Percentiles rank a stretch among this genome's conserved stretches.
Conservation (phyloP, 805 yeast genomes). For the Yarrowia porcina region DNA sequence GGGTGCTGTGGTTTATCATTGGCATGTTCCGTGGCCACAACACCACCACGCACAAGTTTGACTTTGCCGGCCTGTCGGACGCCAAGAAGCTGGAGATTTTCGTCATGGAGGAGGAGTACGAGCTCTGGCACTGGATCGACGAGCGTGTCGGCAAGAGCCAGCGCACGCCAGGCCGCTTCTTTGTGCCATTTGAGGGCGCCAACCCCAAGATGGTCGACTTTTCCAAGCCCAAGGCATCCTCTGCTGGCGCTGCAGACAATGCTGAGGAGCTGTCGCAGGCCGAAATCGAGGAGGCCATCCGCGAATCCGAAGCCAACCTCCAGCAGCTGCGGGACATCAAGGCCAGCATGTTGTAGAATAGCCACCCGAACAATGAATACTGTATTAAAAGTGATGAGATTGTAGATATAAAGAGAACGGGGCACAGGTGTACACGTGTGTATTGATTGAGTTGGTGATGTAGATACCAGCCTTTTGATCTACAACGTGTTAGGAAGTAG, state of each 20-base stretch:
- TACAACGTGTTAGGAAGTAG: too few species aligned
- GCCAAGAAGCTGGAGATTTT: conserved; percentile 31
- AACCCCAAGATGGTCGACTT: conserved; percentile 24
- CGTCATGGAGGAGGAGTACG: conserved; percentile 50
- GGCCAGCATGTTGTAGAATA: conserved; percentile 6
- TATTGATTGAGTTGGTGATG: too few species aligned
- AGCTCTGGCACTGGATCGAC: conserved; percentile 72
- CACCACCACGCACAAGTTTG: conserved; percentile 18
- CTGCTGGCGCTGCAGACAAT: background rate
- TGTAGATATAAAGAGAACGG: too few species aligned
- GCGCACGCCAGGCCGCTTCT: conserved; percentile 4
- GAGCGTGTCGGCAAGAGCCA: conserved; percentile 38
- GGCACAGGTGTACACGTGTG: too few species aligned
- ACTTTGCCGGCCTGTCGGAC: conserved; percentile 31
- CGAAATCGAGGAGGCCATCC: conserved; percentile 8
- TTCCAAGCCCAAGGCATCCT: background rate
- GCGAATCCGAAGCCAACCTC: conserved; percentile 12
- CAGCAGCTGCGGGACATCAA: conserved; percentile 4
- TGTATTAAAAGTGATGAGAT: background rate
- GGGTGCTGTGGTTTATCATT: conserved; percentile 20
- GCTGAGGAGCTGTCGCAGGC: background rate
- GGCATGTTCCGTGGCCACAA: conserved; percentile 10
- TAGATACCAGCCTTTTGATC: too few species aligned
- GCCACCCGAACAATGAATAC: background rate
- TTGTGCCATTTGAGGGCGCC: conserved; percentile 24